Evolutionary conservation across 2,329 filamentous ascomycete genomes (phyloP), one percentile per base, ranked within the genome.

Genomic region (Talaromyces verruculosus): DNA sequence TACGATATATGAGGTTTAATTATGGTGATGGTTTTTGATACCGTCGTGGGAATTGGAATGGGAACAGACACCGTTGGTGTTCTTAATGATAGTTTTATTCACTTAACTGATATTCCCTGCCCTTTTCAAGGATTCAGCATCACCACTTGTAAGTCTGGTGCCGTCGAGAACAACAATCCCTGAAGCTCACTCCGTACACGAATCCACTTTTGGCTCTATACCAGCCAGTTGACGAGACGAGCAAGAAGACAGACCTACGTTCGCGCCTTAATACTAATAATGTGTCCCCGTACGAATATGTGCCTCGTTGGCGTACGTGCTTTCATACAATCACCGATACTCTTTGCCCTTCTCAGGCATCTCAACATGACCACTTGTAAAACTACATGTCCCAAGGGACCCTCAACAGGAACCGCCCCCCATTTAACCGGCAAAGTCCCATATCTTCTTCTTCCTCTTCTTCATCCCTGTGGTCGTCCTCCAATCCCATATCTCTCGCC

Each of bases 1-100:
- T 57, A 57, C 33, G 53, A 57, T 57, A 55, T 55, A 37, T 37
- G 53, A 57, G 53, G 53, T 39, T 22, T 57, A 37, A 61, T 43
- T 49, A 47, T 33, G 8, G 25, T 47, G 25, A 28, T 61, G n/a
- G 13, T 35, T n/a, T 15, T 19, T 13, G 41, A 19, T 35, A 37
- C 4, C 33, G 17, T 5, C 4, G 33, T 37, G 25, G 58, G 28
- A 35, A 47, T 22, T 47, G 39, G 25, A 37, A 43, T 45, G 53
- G 33, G 25, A 22, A 25, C 53, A 37, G 19, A 37, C 33, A 22
- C 33, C 10, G 53, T 37, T 39, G 33, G 19, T 37, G 53, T 37
- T 39, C 33, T 22, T 57, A 22, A 37, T 39, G 33, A 25, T 15
- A 37, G 5, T 39, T n/a, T 37, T 19, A 47, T 13, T 47, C 47